A percentile compares a stretch with the other conserved stretches of the same genome.
phyloP scores from a whole-genome alignment of 345 rosid genomes.

The Carallia brachiata region DNA sequence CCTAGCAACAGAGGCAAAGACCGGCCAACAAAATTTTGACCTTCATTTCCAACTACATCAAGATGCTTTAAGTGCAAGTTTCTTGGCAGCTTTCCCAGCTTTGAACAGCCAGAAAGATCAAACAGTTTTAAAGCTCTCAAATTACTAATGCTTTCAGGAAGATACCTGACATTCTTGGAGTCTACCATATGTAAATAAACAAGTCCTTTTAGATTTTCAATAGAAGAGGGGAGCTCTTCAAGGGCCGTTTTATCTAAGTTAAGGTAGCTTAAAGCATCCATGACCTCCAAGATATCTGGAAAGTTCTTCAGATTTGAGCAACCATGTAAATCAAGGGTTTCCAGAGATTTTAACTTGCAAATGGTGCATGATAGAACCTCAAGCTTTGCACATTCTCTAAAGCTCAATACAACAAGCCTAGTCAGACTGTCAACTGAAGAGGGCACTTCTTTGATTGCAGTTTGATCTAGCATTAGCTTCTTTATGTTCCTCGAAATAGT shows the following conservation, averaged over 20 bases:
- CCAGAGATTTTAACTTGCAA: background rate
- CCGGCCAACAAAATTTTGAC: background rate
- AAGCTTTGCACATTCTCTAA: background rate
- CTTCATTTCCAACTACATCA: background rate
- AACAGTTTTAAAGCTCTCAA: background rate
- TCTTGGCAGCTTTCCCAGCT: constrained; percentile 31
- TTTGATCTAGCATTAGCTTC: background rate
- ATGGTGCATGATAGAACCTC: constrained; percentile 3
- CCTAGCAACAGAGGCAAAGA: background rate
- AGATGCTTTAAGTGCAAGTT: too few species aligned
- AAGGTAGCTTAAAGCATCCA: background rate
- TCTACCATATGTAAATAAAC: background rate
- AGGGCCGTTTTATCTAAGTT: background rate
- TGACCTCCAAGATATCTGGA: constrained; percentile 2
- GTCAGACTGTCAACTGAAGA: background rate
- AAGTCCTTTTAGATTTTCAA: background rate
- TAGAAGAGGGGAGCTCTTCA: background rate
- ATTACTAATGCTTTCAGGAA: background rate
- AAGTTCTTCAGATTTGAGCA: constrained; percentile 10
- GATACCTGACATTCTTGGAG: rapidly evolving
- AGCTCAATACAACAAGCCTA: constrained; percentile 25
- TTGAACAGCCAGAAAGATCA: constrained; percentile 19
- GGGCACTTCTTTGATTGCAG: background rate
- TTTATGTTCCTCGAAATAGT: background rate
- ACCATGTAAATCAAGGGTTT: constrained; percentile 4